Base-by-base conservation (phyloP, 306 rosid species). In the Acacia acuminata region DNA sequence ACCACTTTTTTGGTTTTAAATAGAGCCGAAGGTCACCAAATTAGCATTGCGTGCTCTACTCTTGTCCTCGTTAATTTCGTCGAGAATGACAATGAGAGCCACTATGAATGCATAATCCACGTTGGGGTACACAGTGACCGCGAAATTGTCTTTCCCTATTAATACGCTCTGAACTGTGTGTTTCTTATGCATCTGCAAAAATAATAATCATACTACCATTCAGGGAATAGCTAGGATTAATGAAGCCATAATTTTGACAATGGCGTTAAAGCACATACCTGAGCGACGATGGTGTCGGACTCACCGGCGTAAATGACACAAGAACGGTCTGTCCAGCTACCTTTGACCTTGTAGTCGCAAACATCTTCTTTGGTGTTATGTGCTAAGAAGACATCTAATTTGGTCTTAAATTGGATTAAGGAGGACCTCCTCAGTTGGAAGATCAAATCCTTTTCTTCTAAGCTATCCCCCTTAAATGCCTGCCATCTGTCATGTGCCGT, bases 331-430 rank as follows among this genome's bases (percentile, higher is more conserved):
- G 66, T 76, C 91, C 92, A 90, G 20, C 88, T 90, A 66, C 92
- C 96, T 79, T 87, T 81, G 1, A 91, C 81, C 80, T 43, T 87
- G 81, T 80, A 90, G 79, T 90, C 96, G 79, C 91, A 86, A 43
- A 69, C 87, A 19, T 82, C 3, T 81, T 91, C 93, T 60, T 60
- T 42, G 17, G 81, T 84, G 53, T 90, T 91, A 34, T 60, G 81
- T 20, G 90, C 96, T 77, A 90, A 84, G 90, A 91, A 91, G 76
- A 91, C 93, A 47, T 88, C 84, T 69, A 88, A 84, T 56, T 88
- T 90, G 73, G 88, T 82, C 83, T 87, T 87, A 2, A 87, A 69
- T 67, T 92, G 96, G 36, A 90, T 32, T 12, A 88, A 0, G 5
- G 91, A 84, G 50, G 92, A 84, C 63, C 86, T 38, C 84, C 79